Percentiles rank a stretch among this genome's conserved stretches.
Conservation (phyloP, 75 land plant species). For the Ceratopteris richardii region DNA sequence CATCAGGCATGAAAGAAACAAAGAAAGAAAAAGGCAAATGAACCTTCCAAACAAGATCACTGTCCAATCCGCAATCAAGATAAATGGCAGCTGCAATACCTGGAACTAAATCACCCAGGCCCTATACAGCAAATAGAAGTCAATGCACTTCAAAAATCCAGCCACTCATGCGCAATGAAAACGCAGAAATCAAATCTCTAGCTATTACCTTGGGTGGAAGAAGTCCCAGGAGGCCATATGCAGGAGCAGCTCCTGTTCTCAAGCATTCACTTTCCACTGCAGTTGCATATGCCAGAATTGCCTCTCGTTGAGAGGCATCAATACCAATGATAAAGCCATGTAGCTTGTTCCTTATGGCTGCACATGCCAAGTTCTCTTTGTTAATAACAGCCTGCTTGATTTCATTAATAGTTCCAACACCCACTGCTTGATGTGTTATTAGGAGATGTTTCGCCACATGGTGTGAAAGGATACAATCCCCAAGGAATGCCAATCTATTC, state of each 20-base stretch:
- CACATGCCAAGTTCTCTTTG: slow-evolving; percentile 11
- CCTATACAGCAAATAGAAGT: neutral
- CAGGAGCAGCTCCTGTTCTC: neutral
- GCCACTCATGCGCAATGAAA: neutral
- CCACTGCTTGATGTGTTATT: neutral
- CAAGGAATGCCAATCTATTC: slow-evolving; percentile 8
- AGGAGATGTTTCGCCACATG: slow-evolving; percentile 7
- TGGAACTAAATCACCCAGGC: slow-evolving; percentile 7
- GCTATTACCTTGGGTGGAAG: slow-evolving; percentile 7
- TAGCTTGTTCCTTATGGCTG: neutral
- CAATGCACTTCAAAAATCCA: neutral
- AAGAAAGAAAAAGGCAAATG: neutral
- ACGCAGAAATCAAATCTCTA: neutral
- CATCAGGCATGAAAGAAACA: neutral
- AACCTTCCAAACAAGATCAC: slow-evolving; percentile 13
- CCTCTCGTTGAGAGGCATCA: neutral
- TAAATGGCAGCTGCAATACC: slow-evolving; percentile 14
- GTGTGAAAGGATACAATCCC: slow-evolving; percentile 8
- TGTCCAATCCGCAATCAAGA: slow-evolving; percentile 10
- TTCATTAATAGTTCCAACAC: neutral
- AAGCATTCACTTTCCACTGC: neutral
- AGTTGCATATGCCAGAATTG: slow-evolving; percentile 1
- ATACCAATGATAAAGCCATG: slow-evolving; percentile 3
- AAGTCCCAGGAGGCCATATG: slow-evolving; percentile 4
- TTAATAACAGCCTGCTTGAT: slow-evolving; percentile 13